Conservation (phyloP, 2,329 filamentous ascomycete species). For the Ceratocystis destructans region DNA sequence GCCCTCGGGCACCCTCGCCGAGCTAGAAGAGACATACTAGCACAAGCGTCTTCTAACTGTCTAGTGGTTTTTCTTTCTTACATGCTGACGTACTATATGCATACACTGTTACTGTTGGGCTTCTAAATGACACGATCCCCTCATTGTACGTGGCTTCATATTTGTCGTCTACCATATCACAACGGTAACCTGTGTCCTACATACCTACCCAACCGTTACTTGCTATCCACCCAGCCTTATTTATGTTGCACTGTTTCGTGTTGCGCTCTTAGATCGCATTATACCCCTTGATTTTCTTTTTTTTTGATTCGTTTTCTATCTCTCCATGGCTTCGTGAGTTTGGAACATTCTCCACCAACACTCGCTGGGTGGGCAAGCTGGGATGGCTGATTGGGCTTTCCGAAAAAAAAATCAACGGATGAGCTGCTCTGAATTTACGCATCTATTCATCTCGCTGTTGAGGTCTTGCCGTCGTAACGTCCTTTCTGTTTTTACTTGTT, state of each 20-base stretch:
- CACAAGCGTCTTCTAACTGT: slow-evolving; percentile 15
- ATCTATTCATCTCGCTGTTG: too few relatives aligned
- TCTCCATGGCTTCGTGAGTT: not conserved
- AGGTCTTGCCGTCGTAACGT: too few relatives aligned
- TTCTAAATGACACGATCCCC: too few relatives aligned
- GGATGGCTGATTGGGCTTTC: not conserved
- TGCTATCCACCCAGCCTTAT: slow-evolving; percentile 1
- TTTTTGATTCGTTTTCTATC: slow-evolving; percentile 4
- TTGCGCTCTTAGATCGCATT: slow-evolving; percentile 13
- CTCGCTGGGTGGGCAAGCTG: not conserved
- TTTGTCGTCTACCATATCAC: too few relatives aligned
- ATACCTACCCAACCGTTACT: not conserved
- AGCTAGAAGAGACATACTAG: slow-evolving; percentile 43
- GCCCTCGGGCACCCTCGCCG: slow-evolving; percentile 28
- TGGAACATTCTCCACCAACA: not conserved
- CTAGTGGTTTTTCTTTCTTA: slow-evolving; percentile 8
- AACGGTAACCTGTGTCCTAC: not conserved
- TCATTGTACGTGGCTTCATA: too few relatives aligned
- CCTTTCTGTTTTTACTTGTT: slow-evolving; percentile 4
- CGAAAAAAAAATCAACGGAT: not conserved
- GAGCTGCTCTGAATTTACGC: not conserved
- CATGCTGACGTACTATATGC: too few relatives aligned
- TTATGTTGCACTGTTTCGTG: slow-evolving; percentile 13
- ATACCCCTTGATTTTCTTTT: slow-evolving; percentile 13
- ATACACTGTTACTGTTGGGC: too few relatives aligned